Base-by-base conservation (phyloP, 129 eudicot species). In the Flaveria linearis region DNA sequence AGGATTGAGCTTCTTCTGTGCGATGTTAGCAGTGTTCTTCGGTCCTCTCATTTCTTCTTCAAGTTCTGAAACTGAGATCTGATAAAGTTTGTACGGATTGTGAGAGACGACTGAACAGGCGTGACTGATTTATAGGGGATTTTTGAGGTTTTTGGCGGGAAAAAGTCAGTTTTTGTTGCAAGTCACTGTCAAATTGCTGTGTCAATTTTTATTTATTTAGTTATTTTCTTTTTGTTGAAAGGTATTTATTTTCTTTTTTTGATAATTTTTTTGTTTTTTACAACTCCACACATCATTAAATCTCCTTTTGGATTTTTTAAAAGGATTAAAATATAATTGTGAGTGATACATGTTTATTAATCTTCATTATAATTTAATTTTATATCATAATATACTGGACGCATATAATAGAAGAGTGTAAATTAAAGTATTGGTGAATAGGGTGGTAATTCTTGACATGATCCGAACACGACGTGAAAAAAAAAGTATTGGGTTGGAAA, bases 1-100 rank as follows among this genome's bases (percentile, higher is more conserved):
- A 18, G 80, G 33, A 62, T 57, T 57, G 25, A 76, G 82, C 76
- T 73, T 81, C 77, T 81, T 84, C 26, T 77, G 80, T 52, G 82
- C 85, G 10, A 84, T 43, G 51, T 43, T 22, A 51, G 82, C 79
- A 30, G 65, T 55, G 73, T 7, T 72, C 68, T 77, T 77, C 1
- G 84, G 82, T 73, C 76, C 88, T 77, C 81, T 80, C 85, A 84
- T 80, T 64, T 57, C 69, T 62, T 5, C 67, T 45, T 46, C 68
- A 47, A 23, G 26, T 11, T 63, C 17, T 76, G 41, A 67, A 30
- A 53, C 30, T 62, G 56, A 62, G 78, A 79, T 63, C 66, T 79
- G 83, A 13, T 60, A 11, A 17, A 76, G n/a, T 41, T 68, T 23
- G 57, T 42, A 60, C 43, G 57, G 41, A 74, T 13, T 74, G 69